Evolutionary conservation across 2,329 filamentous ascomycete genomes (phyloP).

Genomic region (Claviceps purpurea): DNA sequence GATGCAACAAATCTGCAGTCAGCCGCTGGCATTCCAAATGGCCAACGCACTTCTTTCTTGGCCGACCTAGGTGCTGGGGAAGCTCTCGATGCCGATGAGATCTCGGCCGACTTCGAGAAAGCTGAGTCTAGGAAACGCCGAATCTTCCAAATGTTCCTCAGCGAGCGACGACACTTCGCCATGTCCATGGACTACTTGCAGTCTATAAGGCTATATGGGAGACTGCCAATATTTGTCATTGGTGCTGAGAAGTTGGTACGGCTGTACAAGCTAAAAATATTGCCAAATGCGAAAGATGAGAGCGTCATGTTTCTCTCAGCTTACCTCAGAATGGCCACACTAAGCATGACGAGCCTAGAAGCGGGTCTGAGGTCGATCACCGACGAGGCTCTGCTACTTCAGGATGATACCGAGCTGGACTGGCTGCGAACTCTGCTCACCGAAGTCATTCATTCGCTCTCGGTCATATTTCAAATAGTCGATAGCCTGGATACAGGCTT

Average conservation of each 20-base stretch:
- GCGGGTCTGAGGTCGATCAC: constrained; percentile 36
- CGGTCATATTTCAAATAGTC: constrained; percentile 60
- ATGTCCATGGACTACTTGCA: constrained; percentile 47
- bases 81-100: constrained; percentile 38
- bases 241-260: constrained; percentile 15
- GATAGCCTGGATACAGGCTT: constrained; percentile 43
- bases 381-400: constrained; percentile 32
- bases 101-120: constrained; percentile 47
- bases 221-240: constrained; percentile 21
- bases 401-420: constrained; percentile 39
- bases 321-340: constrained; percentile 33
- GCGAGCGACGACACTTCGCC: constrained; percentile 55
- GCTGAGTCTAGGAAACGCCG: constrained; percentile 49
- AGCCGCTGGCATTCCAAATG: constrained; percentile 52
- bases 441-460: constrained; percentile 61
- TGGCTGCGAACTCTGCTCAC: constrained; percentile 53
- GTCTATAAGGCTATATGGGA: constrained; percentile 31
- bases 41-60: constrained; percentile 43
- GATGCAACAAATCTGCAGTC: constrained; percentile 65
- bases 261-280: constrained; percentile 17
- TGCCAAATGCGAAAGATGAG: constrained; percentile 18
- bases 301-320: constrained; percentile 32
- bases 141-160: constrained; percentile 58
- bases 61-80: constrained; percentile 34
- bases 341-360: constrained; percentile 36